Percentiles rank a stretch among this genome's conserved stretches.
Evolutionary conservation across 2,329 filamentous ascomycete genomes (phyloP).

Genomic region (Talaromyces islandicus): DNA sequence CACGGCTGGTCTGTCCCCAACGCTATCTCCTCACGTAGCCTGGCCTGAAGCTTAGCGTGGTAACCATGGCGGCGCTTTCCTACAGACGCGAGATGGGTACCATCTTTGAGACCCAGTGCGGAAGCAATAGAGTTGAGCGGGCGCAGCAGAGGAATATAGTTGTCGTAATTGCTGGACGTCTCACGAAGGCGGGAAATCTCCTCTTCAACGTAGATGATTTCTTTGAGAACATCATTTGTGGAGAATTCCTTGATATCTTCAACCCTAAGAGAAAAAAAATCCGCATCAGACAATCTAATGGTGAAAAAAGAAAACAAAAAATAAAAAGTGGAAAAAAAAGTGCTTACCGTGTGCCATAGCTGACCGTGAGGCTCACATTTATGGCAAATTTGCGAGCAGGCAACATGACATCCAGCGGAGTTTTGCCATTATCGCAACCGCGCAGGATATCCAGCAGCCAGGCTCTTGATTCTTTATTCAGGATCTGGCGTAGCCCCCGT

Average conservation of each 20-base stretch:
- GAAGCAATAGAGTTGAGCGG: neutral
- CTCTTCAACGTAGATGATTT: constrained; percentile 10
- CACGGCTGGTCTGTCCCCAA: constrained; percentile 4
- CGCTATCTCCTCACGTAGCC: constrained; percentile 2
- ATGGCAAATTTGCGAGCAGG: neutral
- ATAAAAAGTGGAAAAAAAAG: too few species aligned
- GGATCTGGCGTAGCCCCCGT: neutral
- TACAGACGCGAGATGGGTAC: constrained; percentile 1
- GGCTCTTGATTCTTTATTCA: constrained; percentile 2
- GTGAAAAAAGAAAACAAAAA: too few species aligned
- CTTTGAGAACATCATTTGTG: neutral
- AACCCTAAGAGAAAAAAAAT: neutral
- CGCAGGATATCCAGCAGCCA: neutral
- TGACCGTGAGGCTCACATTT: neutral
- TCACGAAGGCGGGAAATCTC: constrained; percentile 7
- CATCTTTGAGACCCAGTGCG: neutral
- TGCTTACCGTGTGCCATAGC: neutral
- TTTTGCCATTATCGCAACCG: neutral
- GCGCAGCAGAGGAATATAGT: constrained; percentile 12
- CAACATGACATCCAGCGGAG: neutral
- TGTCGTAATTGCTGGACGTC: constrained; percentile 5
- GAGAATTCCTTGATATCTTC: constrained; percentile 1
- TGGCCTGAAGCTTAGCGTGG: neutral
- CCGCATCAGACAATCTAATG: neutral
- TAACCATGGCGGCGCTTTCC: neutral